Base-by-base conservation (phyloP, 139 green algal species). In the Chlorella sp. region DNA sequence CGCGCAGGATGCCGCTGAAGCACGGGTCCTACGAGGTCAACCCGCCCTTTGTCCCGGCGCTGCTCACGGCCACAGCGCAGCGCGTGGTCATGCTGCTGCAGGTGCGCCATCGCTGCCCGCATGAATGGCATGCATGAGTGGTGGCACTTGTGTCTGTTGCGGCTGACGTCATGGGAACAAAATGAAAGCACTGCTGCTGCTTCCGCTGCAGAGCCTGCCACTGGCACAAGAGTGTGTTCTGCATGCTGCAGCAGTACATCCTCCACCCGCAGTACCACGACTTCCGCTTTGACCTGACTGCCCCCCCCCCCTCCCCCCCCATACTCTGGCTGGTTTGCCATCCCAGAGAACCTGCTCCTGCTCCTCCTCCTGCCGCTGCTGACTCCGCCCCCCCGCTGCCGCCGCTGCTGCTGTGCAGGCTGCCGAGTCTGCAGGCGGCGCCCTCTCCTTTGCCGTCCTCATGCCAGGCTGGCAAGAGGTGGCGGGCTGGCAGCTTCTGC, bases 381-480 rank as follows among this genome's bases (percentile, higher is more conserved):
- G 64, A 77, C 16, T 77, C 21, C 28, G 1, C 32, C 21, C 69
- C 22, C 2, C 69, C 34, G 9, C 30, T 30, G 4, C 71, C 5
- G 14, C n/a, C 73, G n/a, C 15, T 16, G 73, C 73, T 42, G 32
- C 22, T 40, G 30, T 7, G 73, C 73, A 80, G 73, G 73, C 73
- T 1, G 73, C 73, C 73, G 73, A 80, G 73, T 32, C 73, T 2
- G 12, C 73, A 22, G 73, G 73, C 73, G 73, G 73, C 32, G 73
- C 73, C 73, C 73, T 80, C 30, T 80, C 73, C 32, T 80, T 80
- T 42, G 73, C 73, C 73, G 32, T 80, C 73, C 18, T 80, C 32
- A 80, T 80, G 73, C 73, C 73, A 19, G 73, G 73, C 73, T 80
- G 73, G 73, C 73, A 80, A n/a, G 73, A 80, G 73, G 73, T 80